Conservation (phyloP, 176 grass and related monocot species). For the Otatea glauca region DNA sequence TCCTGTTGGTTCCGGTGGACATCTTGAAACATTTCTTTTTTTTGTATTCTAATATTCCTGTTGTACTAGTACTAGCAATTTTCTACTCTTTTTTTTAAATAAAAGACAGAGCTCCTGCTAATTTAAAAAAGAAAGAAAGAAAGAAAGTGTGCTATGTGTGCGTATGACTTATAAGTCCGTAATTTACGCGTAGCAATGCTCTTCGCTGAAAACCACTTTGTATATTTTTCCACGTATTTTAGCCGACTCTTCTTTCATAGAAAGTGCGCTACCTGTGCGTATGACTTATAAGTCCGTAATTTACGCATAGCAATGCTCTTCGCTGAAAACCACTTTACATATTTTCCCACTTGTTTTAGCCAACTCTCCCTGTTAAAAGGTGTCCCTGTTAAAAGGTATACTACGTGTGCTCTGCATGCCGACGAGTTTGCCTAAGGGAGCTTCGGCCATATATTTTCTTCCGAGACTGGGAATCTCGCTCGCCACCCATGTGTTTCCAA, state of each 20-base stretch:
- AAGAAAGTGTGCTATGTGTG: no score
- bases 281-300: no score
- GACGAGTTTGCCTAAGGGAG: background rate
- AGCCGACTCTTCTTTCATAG: background rate
- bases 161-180: no score
- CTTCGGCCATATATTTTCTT: background rate
- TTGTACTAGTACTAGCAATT: no score
- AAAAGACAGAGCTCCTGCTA: no score
- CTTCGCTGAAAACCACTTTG: background rate
- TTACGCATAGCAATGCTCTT: background rate
- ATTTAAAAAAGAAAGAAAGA: no score
- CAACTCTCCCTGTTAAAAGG: background rate
- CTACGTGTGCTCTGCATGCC: background rate
- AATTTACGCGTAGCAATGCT: background rate
- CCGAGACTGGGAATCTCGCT: background rate
- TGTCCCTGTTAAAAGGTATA: no score
- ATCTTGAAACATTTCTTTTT: no score
- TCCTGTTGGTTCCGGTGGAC: no score
- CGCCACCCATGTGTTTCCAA: background rate
- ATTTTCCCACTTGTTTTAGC: background rate
- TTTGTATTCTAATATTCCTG: no score
- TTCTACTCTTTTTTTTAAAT: no score
- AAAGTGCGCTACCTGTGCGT: no score
- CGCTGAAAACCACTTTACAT: background rate
- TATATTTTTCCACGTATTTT: background rate